Base-by-base conservation (phyloP, 169 alveolate species). In the Plasmodium berghei region DNA sequence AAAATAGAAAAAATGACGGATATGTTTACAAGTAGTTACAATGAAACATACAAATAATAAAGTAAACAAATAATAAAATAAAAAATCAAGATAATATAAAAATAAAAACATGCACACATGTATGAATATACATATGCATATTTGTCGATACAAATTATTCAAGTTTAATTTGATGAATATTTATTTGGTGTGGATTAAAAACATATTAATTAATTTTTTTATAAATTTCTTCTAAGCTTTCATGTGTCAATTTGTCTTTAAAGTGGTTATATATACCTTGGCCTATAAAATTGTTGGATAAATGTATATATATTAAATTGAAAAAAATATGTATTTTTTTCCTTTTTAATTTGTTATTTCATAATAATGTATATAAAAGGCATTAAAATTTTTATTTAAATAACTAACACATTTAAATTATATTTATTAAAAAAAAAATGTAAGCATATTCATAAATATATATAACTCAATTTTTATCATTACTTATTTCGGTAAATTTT, bases 221-320 rank as follows among this genome's bases (percentile, higher is more conserved):
- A 54, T 64, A 86, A 56, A 70, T 45, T 48, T 86, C 75, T n/a
- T 71, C 91, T 34, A 86, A 86, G 59, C 34, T 14, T 5, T 49
- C 22, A 70, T 71, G 48, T 45, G 80, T 86, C 59, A 86, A 12
- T 86, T 71, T 70, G 74, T 86, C 70, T 49, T 72, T 86, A n/a
- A 86, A 58, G 42, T 86, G 16, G 74, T 69, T 70, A 72, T 70
- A 86, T 55, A 86, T 69, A 10, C 22, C 61, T 71, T n/a, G 34
- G 18, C 85, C 91, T 86, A 52, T 12, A 22, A 54, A 55, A 40
- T 20, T 10, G 45, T 10, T 1, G 4, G 9, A 58, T 9, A 20
- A 18, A 58, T 22, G 20, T 9, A 58, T n/a, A 58, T 16, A 10
- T 9, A 58, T 16, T 16, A 58, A 58, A 12, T 12, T 12, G 18